phyloP scores from a whole-genome alignment of 2,329 filamentous ascomycete species.

The Coleophoma crateriformis region DNA sequence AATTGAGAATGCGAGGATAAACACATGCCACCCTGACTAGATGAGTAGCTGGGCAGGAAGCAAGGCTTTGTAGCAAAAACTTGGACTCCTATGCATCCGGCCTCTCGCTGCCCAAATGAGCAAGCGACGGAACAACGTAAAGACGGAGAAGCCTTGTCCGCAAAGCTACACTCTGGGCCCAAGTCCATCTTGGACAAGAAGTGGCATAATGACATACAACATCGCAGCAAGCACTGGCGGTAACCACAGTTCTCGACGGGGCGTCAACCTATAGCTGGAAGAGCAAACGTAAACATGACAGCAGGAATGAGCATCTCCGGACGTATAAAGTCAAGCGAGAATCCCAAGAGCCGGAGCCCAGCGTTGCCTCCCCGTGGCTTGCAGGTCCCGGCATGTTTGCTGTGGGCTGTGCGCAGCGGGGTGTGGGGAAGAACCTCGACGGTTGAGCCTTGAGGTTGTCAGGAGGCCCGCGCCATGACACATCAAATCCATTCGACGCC shows the following conservation, averaged over 20 bases:
- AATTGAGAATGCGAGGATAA: neutral
- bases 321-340: neutral
- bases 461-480: neutral
- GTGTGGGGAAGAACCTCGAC: neutral
- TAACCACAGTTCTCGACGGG: no score
- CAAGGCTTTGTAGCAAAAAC: neutral
- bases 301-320: conserved; percentile 15
- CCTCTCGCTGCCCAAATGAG: neutral
- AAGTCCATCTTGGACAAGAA: no score
- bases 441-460: neutral
- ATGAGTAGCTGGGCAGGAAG: no score
- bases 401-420: neutral
- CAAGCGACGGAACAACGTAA: neutral
- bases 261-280: neutral
- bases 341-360: no score
- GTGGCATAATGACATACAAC: no score
- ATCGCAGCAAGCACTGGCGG: no score
- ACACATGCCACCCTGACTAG: neutral
- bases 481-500: neutral
- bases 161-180: neutral
- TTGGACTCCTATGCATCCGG: no score
- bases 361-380: neutral
- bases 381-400: neutral
- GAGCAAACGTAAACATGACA: conserved; percentile 10
- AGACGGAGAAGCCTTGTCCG: neutral